Conservation (phyloP, 2,329 filamentous ascomycete genomes). For the Fusarium equiseti region DNA sequence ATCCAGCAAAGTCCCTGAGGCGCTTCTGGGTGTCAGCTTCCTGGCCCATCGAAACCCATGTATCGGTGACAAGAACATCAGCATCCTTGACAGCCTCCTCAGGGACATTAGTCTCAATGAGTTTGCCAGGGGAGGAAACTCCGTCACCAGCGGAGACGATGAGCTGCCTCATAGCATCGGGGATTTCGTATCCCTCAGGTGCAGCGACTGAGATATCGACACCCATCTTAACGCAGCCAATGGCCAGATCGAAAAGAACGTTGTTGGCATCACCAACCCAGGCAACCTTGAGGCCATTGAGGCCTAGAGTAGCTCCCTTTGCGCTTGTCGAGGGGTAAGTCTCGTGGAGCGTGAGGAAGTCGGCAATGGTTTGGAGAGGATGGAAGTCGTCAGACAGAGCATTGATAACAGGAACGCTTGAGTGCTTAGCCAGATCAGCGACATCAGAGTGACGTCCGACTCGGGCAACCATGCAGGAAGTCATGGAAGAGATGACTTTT, state of each 20-base stretch:
- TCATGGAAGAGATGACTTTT: constrained; percentile 94
- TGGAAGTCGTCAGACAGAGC: constrained; percentile 92
- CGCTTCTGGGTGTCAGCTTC: constrained; percentile 85
- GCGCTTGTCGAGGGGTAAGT: constrained; percentile 67
- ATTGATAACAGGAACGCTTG: constrained; percentile 85
- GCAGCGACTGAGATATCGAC: constrained; percentile 89
- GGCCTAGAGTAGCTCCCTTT: constrained; percentile 65
- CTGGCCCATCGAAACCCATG: constrained; percentile 98
- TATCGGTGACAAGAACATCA: constrained; percentile 94
- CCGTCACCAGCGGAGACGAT: constrained; percentile 74
- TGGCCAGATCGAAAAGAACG: constrained; percentile 92
- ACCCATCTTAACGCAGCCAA: constrained; percentile 87
- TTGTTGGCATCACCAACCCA: constrained; percentile 99
- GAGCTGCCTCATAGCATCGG: constrained; percentile 76
- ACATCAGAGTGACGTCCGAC: constrained; percentile 84
- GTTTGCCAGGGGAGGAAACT: constrained; percentile 70
- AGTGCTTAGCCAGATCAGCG: constrained; percentile 75
- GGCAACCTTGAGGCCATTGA: constrained; percentile 88
- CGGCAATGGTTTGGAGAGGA: constrained; percentile 92
- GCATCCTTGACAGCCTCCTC: constrained; percentile 88
- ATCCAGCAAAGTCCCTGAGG: constrained; percentile 85
- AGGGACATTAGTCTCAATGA: constrained; percentile 81
- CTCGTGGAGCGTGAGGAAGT: constrained; percentile 92
- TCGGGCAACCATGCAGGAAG: constrained; percentile 83
- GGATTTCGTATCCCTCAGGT: constrained; percentile 86